phyloP scores from a whole-genome alignment of 306 rosid genomes.

The Sindora glabra region DNA sequence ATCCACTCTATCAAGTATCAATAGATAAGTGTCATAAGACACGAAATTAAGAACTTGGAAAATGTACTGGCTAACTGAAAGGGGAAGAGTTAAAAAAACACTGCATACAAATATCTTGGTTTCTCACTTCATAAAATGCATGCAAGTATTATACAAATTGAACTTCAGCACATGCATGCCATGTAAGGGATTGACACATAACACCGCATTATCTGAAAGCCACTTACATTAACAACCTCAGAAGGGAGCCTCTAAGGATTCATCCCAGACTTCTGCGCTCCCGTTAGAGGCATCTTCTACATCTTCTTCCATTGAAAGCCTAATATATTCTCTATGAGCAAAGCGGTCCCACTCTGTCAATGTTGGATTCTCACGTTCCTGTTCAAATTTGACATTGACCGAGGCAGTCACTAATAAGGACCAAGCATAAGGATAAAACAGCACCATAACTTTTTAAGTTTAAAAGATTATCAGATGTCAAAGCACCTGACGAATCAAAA shows the following conservation, averaged over 20 bases:
- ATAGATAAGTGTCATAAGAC: conserved; percentile 14
- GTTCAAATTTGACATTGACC: conserved; percentile 26
- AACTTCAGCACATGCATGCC: background rate
- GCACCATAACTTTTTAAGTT: background rate
- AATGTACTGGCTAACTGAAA: background rate
- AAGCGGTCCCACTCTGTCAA: conserved; percentile 99
- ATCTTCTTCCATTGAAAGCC: conserved; percentile 99
- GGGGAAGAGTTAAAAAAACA: background rate
- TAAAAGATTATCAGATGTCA: background rate
- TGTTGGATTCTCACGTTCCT: conserved; percentile 99
- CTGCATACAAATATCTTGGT: background rate
- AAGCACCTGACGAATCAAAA: conserved; percentile 95
- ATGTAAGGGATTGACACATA: background rate
- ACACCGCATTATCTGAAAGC: background rate
- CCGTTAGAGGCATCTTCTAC: conserved; percentile 99
- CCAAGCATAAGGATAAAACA: background rate
- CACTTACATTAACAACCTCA: conserved; percentile 50
- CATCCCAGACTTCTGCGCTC: conserved; percentile 99
- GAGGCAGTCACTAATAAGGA: conserved; percentile 22
- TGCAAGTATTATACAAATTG: conserved; percentile 1
- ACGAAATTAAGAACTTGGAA: background rate
- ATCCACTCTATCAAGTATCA: conserved; percentile 30
- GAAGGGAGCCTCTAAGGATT: conserved; percentile 96
- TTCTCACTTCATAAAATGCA: background rate
- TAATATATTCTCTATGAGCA: conserved; percentile 98